Conservation (phyloP, 257 asterid species). For the Catharanthus roseus region DNA sequence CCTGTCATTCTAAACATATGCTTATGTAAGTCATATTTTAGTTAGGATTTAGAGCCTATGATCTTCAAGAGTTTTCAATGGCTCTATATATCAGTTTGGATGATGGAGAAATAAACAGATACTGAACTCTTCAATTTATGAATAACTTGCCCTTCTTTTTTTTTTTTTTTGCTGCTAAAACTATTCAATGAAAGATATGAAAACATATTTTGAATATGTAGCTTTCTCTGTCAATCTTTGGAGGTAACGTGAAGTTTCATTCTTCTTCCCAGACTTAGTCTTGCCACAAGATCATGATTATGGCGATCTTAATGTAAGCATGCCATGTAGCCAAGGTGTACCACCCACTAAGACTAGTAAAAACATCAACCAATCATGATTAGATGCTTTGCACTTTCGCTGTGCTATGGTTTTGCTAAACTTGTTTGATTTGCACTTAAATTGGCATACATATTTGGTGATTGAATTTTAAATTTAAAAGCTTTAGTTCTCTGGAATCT, state of each 20-base stretch:
- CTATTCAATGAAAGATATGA: conserved; percentile 3
- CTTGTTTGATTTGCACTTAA: not conserved
- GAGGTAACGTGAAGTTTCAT: not conserved
- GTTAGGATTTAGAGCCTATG: not conserved
- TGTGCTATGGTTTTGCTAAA: not conserved
- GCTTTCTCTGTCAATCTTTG: not conserved
- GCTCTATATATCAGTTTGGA: not conserved
- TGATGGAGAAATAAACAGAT: not conserved
- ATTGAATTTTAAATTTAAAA: not conserved
- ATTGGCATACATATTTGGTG: not conserved
- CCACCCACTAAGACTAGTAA: conserved; percentile 15
- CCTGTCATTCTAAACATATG: not conserved
- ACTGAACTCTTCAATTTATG: not conserved
- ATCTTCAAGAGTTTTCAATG: not conserved
- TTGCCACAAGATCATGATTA: conserved; percentile 12
- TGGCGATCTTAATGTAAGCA: conserved; percentile 5
- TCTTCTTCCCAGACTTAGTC: conserved; percentile 11
- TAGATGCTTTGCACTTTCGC: not conserved
- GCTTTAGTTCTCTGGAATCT: not conserved
- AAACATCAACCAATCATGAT: not conserved
- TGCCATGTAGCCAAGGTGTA: conserved; percentile 6
- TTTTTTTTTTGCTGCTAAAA: not conserved
- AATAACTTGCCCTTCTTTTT: not conserved
- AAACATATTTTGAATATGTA: conserved; percentile 1
- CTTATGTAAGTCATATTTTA: not conserved